These are phyloP conservation scores for Pichia sp. DNA, from an alignment of 1,139 yeast species.

Conservation along the genomic window DNA sequence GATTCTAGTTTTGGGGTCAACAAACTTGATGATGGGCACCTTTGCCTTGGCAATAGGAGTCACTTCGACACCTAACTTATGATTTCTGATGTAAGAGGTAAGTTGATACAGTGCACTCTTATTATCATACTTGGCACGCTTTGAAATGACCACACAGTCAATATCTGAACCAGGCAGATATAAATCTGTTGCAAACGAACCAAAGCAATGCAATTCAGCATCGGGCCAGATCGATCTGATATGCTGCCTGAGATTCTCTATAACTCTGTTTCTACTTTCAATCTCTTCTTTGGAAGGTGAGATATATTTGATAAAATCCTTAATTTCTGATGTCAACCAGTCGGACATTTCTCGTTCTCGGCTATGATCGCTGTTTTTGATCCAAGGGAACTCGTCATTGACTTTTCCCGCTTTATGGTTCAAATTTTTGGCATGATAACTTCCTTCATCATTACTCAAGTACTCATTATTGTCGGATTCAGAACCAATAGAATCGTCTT, in stretches of 20 bases:
- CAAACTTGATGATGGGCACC: conserved; percentile 92
- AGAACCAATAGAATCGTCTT: conserved; percentile 18
- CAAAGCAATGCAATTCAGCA: conserved; percentile 81
- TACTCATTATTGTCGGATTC: conserved; percentile 22
- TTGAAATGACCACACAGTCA: conserved; percentile 81
- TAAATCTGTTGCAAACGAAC: conserved; percentile 91
- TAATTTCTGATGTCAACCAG: conserved; percentile 83
- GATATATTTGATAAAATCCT: conserved; percentile 77
- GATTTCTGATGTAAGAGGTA: conserved; percentile 58
- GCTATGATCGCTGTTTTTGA: conserved; percentile 66
- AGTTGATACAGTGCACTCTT: conserved; percentile 65
- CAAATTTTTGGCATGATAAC: conserved; percentile 20
- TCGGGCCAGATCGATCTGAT: conserved; percentile 68
- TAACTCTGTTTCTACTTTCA: conserved; percentile 56
- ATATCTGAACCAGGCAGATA: conserved; percentile 95
- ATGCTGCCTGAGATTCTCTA: conserved; percentile 47
- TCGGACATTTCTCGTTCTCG: conserved; percentile 70
- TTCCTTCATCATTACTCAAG: conserved; percentile 26
- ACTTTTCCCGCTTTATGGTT: conserved; percentile 21
- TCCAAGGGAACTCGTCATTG: conserved; percentile 65
- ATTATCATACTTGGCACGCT: conserved; percentile 55
- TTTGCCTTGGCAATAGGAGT: conserved; percentile 89
- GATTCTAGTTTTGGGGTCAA: conserved; percentile 62
- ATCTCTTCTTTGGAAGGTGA: conserved; percentile 82
- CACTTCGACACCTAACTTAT: conserved; percentile 59